These are phyloP conservation scores for Rhizopus arrhizus DNA, from an alignment of 371 early-diverging fungal species.

Conservation along the genomic window DNA sequence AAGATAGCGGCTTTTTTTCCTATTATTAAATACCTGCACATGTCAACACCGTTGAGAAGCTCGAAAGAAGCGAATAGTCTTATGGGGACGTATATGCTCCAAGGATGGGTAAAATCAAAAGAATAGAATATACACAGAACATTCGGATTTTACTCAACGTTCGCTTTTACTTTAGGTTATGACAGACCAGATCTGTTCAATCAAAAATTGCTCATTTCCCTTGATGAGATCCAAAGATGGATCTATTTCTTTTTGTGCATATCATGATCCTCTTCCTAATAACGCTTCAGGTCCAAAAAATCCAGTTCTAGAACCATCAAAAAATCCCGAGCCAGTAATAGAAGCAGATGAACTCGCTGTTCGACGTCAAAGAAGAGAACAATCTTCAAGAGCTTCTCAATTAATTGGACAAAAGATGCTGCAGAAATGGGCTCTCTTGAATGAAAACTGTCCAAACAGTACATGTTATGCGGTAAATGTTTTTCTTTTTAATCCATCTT, in stretches of 20 bases:
- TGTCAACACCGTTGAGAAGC: constrained; percentile 19
- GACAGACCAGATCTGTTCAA: constrained; percentile 50
- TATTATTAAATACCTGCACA: neutral
- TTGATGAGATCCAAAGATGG: constrained; percentile 59
- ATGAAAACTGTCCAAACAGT: constrained; percentile 63
- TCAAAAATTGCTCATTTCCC: constrained; percentile 51
- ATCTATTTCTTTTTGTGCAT: constrained; percentile 50
- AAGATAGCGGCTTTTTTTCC: no score
- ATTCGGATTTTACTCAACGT: neutral
- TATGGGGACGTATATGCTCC: constrained; percentile 43
- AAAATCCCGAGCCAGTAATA: neutral
- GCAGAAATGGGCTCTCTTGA: constrained; percentile 71
- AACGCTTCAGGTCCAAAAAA: constrained; percentile 2
- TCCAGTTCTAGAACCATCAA: constrained; percentile 4
- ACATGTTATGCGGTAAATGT: constrained; percentile 61
- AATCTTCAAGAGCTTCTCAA: constrained; percentile 64
- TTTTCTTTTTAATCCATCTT: no score
- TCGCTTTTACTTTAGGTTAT: constrained; percentile 39
- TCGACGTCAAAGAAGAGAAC: constrained; percentile 50
- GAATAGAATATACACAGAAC: neutral
- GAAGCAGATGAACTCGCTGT: constrained; percentile 10
- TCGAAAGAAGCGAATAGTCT: constrained; percentile 26
- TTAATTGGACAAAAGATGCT: constrained; percentile 70
- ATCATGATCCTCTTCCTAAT: constrained; percentile 49
- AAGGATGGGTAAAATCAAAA: constrained; percentile 49